Percentiles rank a stretch among this genome's conserved stretches.
Conservation (phyloP, 176 grass and related monocot species). For the Coix lacrymajobi region DNA sequence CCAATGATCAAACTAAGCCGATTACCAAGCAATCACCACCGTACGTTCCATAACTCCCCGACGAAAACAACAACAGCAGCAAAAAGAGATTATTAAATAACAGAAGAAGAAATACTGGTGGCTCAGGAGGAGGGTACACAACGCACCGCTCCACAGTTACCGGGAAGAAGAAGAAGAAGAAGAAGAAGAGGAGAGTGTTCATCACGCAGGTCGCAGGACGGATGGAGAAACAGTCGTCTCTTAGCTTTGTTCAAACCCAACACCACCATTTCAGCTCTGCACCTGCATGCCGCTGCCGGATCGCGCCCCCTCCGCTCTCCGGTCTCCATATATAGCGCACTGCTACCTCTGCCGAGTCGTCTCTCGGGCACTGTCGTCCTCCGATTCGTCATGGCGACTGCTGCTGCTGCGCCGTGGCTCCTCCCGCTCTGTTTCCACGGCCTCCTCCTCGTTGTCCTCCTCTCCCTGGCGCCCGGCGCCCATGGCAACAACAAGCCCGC, state of each 20-base stretch:
- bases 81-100: too few relatives aligned
- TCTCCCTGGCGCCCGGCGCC: neutral
- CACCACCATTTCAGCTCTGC: slow-evolving; percentile 30
- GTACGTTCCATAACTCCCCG: too few relatives aligned
- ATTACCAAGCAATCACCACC: too few relatives aligned
- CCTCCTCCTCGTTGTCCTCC: neutral
- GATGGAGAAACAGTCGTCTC: neutral
- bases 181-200: neutral
- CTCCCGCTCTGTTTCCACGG: neutral
- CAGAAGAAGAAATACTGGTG: neutral
- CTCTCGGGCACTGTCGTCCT: too few relatives aligned
- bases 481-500: neutral
- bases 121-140: neutral
- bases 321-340: neutral
- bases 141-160: neutral
- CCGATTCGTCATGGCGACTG: neutral
- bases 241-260: neutral
- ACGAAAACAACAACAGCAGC: too few relatives aligned
- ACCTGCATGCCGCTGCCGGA: slow-evolving; percentile 26
- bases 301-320: neutral
- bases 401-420: neutral
- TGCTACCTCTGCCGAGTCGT: neutral
- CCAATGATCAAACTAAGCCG: too few relatives aligned
- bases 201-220: neutral
- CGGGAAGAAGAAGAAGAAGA: neutral